Conservation (phyloP, 1,284 basidiomycete species). For the Abortiporus biennis region DNA sequence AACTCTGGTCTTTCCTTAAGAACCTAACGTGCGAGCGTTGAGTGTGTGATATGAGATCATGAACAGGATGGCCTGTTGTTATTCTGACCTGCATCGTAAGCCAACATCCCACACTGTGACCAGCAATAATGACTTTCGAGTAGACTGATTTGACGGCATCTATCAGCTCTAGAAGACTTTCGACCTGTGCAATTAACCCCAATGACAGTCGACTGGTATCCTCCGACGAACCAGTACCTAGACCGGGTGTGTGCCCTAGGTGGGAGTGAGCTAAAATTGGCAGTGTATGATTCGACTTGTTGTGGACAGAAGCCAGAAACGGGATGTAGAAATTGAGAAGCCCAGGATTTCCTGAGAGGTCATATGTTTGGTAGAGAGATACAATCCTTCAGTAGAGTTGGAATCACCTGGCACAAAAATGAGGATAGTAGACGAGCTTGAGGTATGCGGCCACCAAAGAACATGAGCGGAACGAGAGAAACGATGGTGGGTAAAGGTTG, state of each 20-base stretch:
- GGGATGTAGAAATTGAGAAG: slow-evolving; percentile 51
- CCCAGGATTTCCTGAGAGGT: slow-evolving; percentile 53
- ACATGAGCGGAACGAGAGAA: slow-evolving; percentile 30
- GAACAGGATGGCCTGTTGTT: slow-evolving; percentile 1
- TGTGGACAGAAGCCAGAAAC: slow-evolving; percentile 44
- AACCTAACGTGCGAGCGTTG: slow-evolving; percentile 27
- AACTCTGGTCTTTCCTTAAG: slow-evolving; percentile 37
- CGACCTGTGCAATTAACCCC: slow-evolving; percentile 38
- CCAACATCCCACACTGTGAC: slow-evolving; percentile 61
- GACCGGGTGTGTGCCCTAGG: slow-evolving; percentile 42
- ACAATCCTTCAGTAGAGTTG: too few relatives aligned
- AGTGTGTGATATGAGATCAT: slow-evolving; percentile 3
- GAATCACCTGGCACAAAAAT: slow-evolving; percentile 51
- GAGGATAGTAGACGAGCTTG: slow-evolving; percentile 29
- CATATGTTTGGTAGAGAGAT: neutral
- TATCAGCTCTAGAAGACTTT: slow-evolving; percentile 41
- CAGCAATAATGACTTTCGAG: slow-evolving; percentile 39
- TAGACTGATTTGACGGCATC: slow-evolving; percentile 35
- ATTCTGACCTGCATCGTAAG: slow-evolving; percentile 43
- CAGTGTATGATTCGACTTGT: slow-evolving; percentile 28
- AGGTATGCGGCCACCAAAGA: slow-evolving; percentile 44
- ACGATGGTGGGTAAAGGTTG: slow-evolving; percentile 12
- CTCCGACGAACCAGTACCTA: slow-evolving; percentile 8
- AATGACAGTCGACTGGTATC: slow-evolving; percentile 18
- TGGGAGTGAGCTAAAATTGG: slow-evolving; percentile 49